Evolutionary conservation across 192 early-diverging fungal species (phyloP).

Genomic region (Geranomyces michiganensis): DNA sequence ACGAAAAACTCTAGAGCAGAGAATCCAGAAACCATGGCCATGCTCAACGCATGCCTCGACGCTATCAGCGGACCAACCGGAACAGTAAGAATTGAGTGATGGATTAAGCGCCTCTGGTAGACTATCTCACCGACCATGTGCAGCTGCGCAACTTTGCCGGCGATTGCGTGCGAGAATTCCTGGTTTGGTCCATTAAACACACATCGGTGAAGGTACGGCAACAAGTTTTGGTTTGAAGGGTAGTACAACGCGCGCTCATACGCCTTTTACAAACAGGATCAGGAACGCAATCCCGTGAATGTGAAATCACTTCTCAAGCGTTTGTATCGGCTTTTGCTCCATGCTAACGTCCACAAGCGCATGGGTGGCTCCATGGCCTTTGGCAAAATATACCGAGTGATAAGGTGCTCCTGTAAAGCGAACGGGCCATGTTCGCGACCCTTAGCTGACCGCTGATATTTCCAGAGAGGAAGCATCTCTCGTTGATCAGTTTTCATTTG

Average conservation of each 20-base stretch:
- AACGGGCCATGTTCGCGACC: neutral
- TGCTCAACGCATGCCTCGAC: slow-evolving; percentile 71
- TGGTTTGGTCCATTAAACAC: slow-evolving; percentile 77
- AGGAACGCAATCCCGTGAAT: slow-evolving; percentile 63
- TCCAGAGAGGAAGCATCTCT: slow-evolving; percentile 68
- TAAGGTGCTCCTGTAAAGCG: neutral
- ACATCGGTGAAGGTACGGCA: slow-evolving; percentile 44
- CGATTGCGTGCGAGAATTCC: slow-evolving; percentile 73
- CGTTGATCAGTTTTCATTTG: slow-evolving; percentile 69
- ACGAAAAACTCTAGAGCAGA: slow-evolving; percentile 76
- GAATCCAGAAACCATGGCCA: slow-evolving; percentile 74
- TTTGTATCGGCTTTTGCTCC: slow-evolving; percentile 62
- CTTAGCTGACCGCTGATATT: neutral
- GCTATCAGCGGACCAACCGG: slow-evolving; percentile 46
- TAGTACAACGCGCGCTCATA: no score
- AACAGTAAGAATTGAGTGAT: slow-evolving; percentile 32
- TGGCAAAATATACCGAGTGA: slow-evolving; percentile 66
- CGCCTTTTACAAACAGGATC: slow-evolving; percentile 30
- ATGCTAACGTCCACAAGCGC: slow-evolving; percentile 65
- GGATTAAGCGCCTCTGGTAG: neutral
- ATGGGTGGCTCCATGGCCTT: slow-evolving; percentile 70
- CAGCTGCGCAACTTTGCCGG: slow-evolving; percentile 71
- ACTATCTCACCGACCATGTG: neutral
- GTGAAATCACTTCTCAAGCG: slow-evolving; percentile 71
- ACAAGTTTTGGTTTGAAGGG: no score